Evolutionary conservation across 441 rosid genomes (phyloP).

Genomic region (Rhodomyrtus psidioides): DNA sequence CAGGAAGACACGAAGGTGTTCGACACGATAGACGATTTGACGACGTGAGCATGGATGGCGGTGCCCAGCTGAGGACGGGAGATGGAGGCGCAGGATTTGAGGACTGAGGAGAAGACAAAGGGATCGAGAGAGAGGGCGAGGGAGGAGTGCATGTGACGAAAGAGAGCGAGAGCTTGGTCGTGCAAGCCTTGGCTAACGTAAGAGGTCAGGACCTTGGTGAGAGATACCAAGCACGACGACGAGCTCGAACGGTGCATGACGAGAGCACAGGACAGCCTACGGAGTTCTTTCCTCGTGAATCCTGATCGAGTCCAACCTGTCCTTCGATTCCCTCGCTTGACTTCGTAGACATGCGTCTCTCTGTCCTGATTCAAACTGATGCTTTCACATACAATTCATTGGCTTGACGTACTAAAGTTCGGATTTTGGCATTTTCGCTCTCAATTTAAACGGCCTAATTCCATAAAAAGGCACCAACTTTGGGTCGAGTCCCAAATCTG

Average conservation of each 20-base stretch:
- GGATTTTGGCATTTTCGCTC: background rate
- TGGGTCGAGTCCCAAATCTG: too few relatives aligned
- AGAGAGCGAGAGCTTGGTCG: constrained; percentile 37
- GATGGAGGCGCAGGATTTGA: constrained; percentile 50
- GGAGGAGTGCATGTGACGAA: constrained; percentile 37
- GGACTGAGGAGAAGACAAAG: constrained; percentile 44
- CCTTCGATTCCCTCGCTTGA: background rate
- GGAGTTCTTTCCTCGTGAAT: background rate
- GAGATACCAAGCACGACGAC: constrained; percentile 25
- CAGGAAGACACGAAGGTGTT: constrained; percentile 50
- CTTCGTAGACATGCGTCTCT: background rate
- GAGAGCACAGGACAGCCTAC: background rate
- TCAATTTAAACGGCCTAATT: background rate
- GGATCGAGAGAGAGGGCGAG: constrained; percentile 50
- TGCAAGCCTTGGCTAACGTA: constrained; percentile 38
- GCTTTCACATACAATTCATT: background rate
- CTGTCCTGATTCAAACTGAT: background rate
- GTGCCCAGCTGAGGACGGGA: constrained; percentile 30
- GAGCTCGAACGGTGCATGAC: constrained; percentile 16
- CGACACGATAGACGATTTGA: constrained; percentile 25
- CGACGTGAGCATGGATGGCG: constrained; percentile 35
- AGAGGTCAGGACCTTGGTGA: constrained; percentile 48
- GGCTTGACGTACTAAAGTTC: background rate
- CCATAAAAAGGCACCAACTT: too few relatives aligned
- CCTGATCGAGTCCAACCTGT: background rate